Evolutionary conservation across 495 filamentous ascomycete genomes (phyloP).

Genomic region (Thermothielavioides terrestris): DNA sequence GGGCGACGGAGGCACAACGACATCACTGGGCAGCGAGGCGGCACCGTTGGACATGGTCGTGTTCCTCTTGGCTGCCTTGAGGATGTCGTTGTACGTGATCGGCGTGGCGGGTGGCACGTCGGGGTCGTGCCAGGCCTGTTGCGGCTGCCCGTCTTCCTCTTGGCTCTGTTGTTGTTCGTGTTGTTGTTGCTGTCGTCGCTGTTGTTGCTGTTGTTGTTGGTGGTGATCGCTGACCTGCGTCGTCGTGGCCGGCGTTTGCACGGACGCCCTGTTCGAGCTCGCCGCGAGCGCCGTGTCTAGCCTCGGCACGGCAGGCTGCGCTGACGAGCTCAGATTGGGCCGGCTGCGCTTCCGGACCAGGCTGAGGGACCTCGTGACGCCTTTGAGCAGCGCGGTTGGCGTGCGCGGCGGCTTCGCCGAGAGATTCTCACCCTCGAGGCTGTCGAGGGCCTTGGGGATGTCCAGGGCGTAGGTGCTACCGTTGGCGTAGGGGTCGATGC

Average conservation of each 20-base stretch:
- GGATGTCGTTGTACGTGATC: conserved; percentile 33
- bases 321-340: conserved; percentile 28
- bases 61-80: conserved; percentile 29
- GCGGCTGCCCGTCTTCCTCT: too few species aligned
- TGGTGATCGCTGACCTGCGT: conserved; percentile 1
- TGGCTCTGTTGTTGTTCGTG: conserved; percentile 12
- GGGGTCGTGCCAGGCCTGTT: too few species aligned
- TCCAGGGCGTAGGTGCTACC: conserved; percentile 31
- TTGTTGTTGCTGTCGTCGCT: conserved; percentile 3
- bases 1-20: conserved; percentile 22
- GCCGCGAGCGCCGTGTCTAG: conserved; percentile 3
- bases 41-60: conserved; percentile 22
- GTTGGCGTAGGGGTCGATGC: conserved; percentile 39
- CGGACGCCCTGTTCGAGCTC: conserved; percentile 11
- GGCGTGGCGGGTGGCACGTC: conserved; percentile 29
- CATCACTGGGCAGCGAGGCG: conserved; percentile 12
- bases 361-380: conserved; percentile 36
- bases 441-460: conserved; percentile 17
- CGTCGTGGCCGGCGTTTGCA: conserved; percentile 8
- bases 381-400: conserved; percentile 34
- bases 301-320: conserved; percentile 10
- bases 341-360: conserved; percentile 40
- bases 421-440: conserved; percentile 13
- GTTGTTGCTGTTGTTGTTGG: conserved; percentile 8
- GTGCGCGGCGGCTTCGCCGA: conserved; percentile 27